A percentile compares a stretch with the other conserved stretches of the same genome.
These are phyloP conservation scores for Candida insectorum DNA, from an alignment of 805 yeast species.

Conservation along the genomic window DNA sequence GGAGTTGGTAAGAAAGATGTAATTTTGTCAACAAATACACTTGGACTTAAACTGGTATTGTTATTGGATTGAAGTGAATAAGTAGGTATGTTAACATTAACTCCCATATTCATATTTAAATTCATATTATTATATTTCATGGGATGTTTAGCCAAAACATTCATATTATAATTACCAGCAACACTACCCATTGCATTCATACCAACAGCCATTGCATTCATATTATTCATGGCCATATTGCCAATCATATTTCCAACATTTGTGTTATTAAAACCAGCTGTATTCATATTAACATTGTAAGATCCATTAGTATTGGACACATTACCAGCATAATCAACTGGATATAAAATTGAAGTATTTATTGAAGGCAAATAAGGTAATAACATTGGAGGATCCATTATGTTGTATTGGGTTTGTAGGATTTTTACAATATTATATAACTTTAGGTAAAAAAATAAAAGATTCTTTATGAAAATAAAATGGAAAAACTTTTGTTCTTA, in stretches of 20 bases:
- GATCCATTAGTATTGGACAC: not conserved
- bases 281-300: not conserved
- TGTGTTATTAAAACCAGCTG: not conserved
- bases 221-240: not conserved
- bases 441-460: no score
- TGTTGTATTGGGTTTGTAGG: not conserved
- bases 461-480: conserved; percentile 1
- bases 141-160: no score
- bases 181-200: not conserved
- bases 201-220: not conserved
- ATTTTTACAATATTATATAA: no score
- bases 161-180: no score
- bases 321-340: conserved; percentile 9
- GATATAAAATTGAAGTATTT: conserved; percentile 11
- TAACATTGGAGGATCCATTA: conserved; percentile 13
- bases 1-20: conserved; percentile 40
- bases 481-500: conserved; percentile 5
- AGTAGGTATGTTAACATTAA: not conserved
- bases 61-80: not conserved
- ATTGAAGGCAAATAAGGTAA: conserved; percentile 14
- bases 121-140: not conserved
- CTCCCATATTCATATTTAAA: not conserved
- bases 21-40: conserved; percentile 5
- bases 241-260: not conserved
- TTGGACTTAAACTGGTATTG: not conserved